phyloP scores from a whole-genome alignment of 1,139 yeast species.

The Lodderomyces margitis region DNA sequence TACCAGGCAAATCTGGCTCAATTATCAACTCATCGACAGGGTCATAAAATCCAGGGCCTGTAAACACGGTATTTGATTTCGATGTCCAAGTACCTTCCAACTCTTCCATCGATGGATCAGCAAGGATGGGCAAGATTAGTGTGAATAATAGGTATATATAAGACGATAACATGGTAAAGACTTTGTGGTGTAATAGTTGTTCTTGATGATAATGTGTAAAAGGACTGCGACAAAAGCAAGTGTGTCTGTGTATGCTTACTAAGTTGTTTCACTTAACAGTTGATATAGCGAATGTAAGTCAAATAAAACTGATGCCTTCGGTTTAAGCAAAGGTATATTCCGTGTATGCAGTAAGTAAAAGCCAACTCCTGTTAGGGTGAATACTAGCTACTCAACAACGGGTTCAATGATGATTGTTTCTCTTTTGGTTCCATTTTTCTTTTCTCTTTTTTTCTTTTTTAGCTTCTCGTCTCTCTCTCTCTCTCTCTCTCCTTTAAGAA shows the following conservation, averaged over 20 bases:
- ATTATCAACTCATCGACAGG: slow-evolving; percentile 91
- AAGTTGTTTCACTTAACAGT: too few relatives aligned
- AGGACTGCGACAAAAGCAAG: too few relatives aligned
- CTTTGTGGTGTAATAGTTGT: not conserved
- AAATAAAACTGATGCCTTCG: too few relatives aligned
- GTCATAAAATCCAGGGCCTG: slow-evolving; percentile 96
- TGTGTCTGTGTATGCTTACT: too few relatives aligned
- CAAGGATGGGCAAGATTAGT: slow-evolving; percentile 9
- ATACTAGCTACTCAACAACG: too few relatives aligned
- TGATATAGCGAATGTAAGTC: too few relatives aligned
- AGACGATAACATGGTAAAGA: not conserved
- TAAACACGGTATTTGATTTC: slow-evolving; percentile 88
- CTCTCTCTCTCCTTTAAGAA: too few relatives aligned
- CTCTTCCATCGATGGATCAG: slow-evolving; percentile 33
- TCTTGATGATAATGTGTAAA: too few relatives aligned
- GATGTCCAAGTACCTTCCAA: slow-evolving; percentile 94
- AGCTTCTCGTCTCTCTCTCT: not conserved
- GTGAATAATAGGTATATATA: slow-evolving; percentile 4
- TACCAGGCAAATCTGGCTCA: slow-evolving; percentile 95
- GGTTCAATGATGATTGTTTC: too few relatives aligned
- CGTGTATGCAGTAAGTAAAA: too few relatives aligned
- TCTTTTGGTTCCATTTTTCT: not conserved
- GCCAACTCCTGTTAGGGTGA: too few relatives aligned
- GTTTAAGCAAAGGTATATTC: too few relatives aligned
- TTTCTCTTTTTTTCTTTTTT: not conserved